Conservation (phyloP, 1,284 basidiomycete genomes). For the Athelia psychrophila region DNA sequence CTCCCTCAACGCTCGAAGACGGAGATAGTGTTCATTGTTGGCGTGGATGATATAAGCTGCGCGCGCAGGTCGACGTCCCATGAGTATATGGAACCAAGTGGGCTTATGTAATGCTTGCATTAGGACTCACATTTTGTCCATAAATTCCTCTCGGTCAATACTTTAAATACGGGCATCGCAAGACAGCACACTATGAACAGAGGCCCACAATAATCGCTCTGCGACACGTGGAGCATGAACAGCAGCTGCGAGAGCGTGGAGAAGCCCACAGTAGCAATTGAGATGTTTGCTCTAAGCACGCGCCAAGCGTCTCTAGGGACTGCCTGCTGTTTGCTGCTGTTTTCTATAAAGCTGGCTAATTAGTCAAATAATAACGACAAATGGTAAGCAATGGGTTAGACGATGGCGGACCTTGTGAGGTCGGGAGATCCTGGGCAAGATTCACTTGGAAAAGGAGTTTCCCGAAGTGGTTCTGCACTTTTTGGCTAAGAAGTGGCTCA, state of each 20-base stretch:
- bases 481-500: not conserved
- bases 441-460: not conserved
- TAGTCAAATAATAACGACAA: too few species aligned
- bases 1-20: constrained; percentile 9
- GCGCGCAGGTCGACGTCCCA: too few species aligned
- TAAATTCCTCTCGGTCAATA: not conserved
- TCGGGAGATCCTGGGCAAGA: not conserved
- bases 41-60: constrained; percentile 10
- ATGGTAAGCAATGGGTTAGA: constrained; percentile 1
- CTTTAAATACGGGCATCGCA: constrained; percentile 6
- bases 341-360: not conserved
- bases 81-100: too few species aligned
- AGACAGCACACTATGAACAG: constrained; percentile 11
- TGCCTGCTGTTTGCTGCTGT: not conserved
- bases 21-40: constrained; percentile 10
- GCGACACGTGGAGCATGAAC: not conserved
- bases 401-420: not conserved
- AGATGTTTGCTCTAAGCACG: not conserved
- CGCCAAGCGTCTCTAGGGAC: not conserved
- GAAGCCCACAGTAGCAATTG: not conserved
- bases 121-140: not conserved
- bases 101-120: too few species aligned
- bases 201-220: constrained; percentile 7
- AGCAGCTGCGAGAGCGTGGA: not conserved
- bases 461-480: not conserved